phyloP scores from a whole-genome alignment of 1,284 basidiomycete species.

The Cryptococcus sp. region DNA sequence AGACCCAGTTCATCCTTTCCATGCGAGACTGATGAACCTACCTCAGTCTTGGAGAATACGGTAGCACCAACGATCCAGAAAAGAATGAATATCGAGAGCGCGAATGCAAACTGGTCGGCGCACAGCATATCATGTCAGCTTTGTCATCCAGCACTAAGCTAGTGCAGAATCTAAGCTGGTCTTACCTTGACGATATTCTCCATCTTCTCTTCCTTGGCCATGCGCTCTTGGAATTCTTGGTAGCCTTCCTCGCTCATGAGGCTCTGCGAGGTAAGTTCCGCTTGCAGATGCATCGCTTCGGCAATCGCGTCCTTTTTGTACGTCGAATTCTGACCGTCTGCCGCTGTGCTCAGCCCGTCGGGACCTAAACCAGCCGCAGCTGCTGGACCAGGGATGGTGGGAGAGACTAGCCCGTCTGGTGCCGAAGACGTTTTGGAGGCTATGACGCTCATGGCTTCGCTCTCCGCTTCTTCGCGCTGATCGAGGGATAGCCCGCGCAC shows the following conservation, averaged over 20 bases:
- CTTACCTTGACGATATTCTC: constrained; percentile 59
- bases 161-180: background rate
- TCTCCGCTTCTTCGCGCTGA: constrained; percentile 16
- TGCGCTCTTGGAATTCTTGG: constrained; percentile 36
- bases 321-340: background rate
- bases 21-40: constrained; percentile 12
- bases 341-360: background rate
- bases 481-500: constrained; percentile 21
- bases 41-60: constrained; percentile 61
- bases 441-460: constrained; percentile 11
- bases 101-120: constrained; percentile 48
- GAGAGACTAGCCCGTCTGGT: background rate
- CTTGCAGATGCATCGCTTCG: constrained; percentile 9
- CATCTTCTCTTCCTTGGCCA: constrained; percentile 55
- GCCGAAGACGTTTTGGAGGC: constrained; percentile 12
- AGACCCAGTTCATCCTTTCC: constrained; percentile 59
- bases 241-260: constrained; percentile 35
- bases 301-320: constrained; percentile 1
- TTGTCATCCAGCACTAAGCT: background rate
- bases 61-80: constrained; percentile 66
- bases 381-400: background rate
- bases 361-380: background rate
- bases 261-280: constrained; percentile 23
- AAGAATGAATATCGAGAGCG: constrained; percentile 59
- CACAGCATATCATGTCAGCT: background rate